Evolutionary conservation across 2,329 filamentous ascomycete genomes (phyloP), one percentile per base, ranked within the genome.

Genomic region (Sporothrix inflata): DNA sequence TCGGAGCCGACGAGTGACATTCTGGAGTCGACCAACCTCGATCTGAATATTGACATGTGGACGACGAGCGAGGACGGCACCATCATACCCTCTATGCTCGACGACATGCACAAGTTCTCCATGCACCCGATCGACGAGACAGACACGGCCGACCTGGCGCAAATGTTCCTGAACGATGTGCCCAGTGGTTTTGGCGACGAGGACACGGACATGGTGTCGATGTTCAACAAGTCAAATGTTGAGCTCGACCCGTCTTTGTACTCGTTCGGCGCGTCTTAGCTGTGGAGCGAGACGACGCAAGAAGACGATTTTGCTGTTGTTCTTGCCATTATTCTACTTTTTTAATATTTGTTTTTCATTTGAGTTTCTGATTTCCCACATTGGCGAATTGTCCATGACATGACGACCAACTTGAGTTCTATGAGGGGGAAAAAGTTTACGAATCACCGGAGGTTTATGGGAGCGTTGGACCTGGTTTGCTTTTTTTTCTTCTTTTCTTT

Each of bases 1-100:
- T 75, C 75, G 70, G 88, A 90, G 76, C 86, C 87, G 11, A 90
- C 86, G 74, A 90, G 88, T 76, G 89, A 91, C 75, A 86, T 90
- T 21, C 85, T 87, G 2, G 89, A 90, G 72, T 83, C 82, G 5
- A 83, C 84, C 3, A 78, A 81, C 19, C 81, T 89, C 16, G 88
- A 90, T 57, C 85, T 89, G 67, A 85, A 84, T 42, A 77, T 86
- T 38, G 80, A 82, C 63, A 27, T 75, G 11, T 89, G 86, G 85
- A 81, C 82, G 60, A 81, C 83, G 12, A 34, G 16, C 27, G 81
- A 87, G n/a, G 85, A 86, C 61, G 78, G 80, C 2, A 84, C 86
- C 60, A 75, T 83, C 19, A 77, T 85, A 12, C 74, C 74, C n/a
- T 72, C 71, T 1, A 69, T 73, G 71, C 72, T 84, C 42, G 81